Evolutionary conservation across 805 yeast genomes (phyloP).

Genomic region (Monosporozyma unispora): DNA sequence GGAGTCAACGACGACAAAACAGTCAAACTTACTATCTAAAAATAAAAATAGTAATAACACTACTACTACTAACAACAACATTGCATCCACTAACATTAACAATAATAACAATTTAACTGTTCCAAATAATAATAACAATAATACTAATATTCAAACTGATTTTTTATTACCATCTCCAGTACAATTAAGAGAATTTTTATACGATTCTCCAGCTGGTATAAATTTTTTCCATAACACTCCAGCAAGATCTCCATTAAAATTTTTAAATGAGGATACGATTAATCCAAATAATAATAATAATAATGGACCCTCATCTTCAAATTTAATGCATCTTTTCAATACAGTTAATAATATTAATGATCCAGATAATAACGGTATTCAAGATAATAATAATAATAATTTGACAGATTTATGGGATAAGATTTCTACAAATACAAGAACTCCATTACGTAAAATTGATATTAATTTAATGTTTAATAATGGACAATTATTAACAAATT

Average conservation of each 20-base stretch:
- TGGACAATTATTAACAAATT: conserved; percentile 6
- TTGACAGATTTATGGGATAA: background rate
- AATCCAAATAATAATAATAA: conserved; percentile 3
- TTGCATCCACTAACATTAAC: background rate
- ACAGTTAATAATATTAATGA: conserved; percentile 4
- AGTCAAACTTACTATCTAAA: background rate
- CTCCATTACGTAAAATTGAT: conserved; percentile 28
- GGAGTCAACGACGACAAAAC: conserved; percentile 2
- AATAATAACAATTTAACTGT: background rate
- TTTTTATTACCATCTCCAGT: conserved; percentile 29
- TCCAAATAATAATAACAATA: background rate
- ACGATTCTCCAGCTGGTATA: conserved; percentile 28
- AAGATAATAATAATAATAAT: background rate
- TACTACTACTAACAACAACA: background rate
- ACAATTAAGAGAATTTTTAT: conserved; percentile 27
- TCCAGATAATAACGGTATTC: background rate
- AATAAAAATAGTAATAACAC: background rate
- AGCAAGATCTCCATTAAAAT: conserved; percentile 29
- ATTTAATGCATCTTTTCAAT: conserved; percentile 9
- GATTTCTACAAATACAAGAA: conserved; percentile 8
- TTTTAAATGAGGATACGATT: conserved; percentile 16
- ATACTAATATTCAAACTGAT: conserved; percentile 20
- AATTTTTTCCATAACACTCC: conserved; percentile 29
- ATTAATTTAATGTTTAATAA: conserved; percentile 28
- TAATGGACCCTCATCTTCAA: conserved; percentile 6